Base-by-base conservation (phyloP, 352 stramenopile species). In the Phytopythium sindhum region DNA sequence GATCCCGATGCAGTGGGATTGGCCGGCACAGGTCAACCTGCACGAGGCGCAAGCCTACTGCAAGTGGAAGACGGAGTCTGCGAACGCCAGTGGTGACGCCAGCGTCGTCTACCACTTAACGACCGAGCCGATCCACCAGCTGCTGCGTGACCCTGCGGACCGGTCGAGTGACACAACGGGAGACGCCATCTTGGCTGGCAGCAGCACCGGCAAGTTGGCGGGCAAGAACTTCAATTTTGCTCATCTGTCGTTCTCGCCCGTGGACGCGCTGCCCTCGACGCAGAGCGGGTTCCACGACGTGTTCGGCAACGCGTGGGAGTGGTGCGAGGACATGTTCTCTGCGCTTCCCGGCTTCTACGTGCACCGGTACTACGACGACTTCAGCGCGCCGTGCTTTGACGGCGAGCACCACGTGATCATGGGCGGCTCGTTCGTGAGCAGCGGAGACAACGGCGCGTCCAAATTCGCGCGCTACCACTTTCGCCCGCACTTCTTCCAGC, bases 351-450 rank as follows among this genome's bases (percentile, higher is more conserved):
- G 90, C 31, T 98, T 98, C 68, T 73, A 93, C 33, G 77, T 97
- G 48, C 87, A 96, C 67, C 75, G 72, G 59, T 92, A 98, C 51
- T 99, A 99, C 78, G 95, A 99, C 73, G 96, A 99, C 74, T 99
- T 99, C 67, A 98, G 90, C 33, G 93, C 96, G 51, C 97, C 97
- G n/a, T 99, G 96, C 76, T 99, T 98, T 73, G 97, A 99, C 70
- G 96, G 95, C 35, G 95, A 98, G 64, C 96, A 99, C 78, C 86
- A 96, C 41, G 84, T 99, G 64, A 99, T 99, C 80, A 91, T 98
- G 68, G 97, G 97, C 48, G 96, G 97, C 23, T 98, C 91, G 37
- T 99, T 98, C 69, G 96, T 97, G 44, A 98, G 88, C 73, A 97
- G 81, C 28, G 97, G 96, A 39, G 95, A 98, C 73, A 97, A 98